Evolutionary conservation across 768 basidiomycete genomes (phyloP), one percentile per base, ranked within the genome.

Genomic region (Trametes coccinea): DNA sequence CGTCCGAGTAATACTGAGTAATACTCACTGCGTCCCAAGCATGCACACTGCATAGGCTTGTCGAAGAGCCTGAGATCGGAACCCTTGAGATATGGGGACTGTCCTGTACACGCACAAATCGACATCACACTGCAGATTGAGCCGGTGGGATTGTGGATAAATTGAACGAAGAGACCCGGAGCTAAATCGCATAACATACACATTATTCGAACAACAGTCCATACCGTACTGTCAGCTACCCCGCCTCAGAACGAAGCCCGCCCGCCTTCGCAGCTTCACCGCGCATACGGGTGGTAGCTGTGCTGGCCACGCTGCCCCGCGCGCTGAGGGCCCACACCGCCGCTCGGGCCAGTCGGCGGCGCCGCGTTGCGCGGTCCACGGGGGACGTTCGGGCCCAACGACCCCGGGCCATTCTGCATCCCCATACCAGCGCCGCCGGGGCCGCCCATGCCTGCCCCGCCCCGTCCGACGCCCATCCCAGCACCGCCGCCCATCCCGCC

Each of bases 231-330:
- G 14, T 31, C 27, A 31, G 11, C 30, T 31, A 22, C 30, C 13
- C 27, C 17, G 11, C 27, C 48, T 31, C 48, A 17, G 29, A 49
- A 31, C 48, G 17, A 29, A 10, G 16, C 27, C 48, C 27, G 13
- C 7, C 7, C 13, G 10, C 29, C 45, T 46, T 14, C 46, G 17
- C 2, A 2, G 40, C 9, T 11, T 69, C 67, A 90, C 66, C 90
- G 87, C 34, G 89, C 87, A 67, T 93, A 93, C 0, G 92, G 92
- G 68, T 93, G 92, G 75, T 89, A 93, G 65, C 85, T 84, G 74
- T 92, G 90, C 69, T 89, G 87, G 37, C 92, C 90, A 39, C 90
- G 77, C 68, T 88, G 86, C 1, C 76, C 80, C 10, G 84, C 82
- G 57, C 91, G 80, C 73, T 90, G 89, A 3, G 90, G 90, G 0